Evolutionary conservation across 1,139 yeast genomes (phyloP).

Genomic region (Saccharomyces hybrid): DNA sequence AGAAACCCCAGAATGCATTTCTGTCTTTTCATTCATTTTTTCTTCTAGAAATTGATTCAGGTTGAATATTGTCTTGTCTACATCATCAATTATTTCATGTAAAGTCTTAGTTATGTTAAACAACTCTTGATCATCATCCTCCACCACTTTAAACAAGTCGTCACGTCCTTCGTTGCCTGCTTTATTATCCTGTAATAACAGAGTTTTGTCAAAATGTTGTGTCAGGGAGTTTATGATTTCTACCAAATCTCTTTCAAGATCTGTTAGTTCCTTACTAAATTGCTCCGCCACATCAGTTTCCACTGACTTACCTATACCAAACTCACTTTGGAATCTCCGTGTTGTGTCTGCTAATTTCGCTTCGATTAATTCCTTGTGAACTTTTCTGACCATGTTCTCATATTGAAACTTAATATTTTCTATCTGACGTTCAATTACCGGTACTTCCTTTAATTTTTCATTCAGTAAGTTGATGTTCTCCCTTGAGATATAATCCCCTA

Average conservation of each 20-base stretch:
- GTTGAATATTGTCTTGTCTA: conserved; percentile 27
- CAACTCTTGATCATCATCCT: conserved; percentile 35
- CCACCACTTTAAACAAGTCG: conserved; percentile 36
- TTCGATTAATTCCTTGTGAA: conserved; percentile 19
- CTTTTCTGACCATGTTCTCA: conserved; percentile 23
- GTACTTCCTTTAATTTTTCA: conserved; percentile 27
- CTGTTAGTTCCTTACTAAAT: conserved; percentile 35
- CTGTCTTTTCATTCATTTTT: conserved; percentile 14
- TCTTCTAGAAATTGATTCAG: conserved; percentile 19
- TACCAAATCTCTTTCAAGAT: conserved; percentile 65
- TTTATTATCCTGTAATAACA: conserved; percentile 25
- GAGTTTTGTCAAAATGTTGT: conserved; percentile 74
- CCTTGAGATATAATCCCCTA: conserved; percentile 41
- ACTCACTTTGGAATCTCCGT: conserved; percentile 11
- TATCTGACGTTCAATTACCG: conserved; percentile 28
- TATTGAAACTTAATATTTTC: conserved; percentile 22
- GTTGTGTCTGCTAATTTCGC: conserved; percentile 19
- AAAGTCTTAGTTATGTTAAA: conserved; percentile 33
- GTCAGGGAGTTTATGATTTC: conserved; percentile 63
- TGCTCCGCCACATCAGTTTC: conserved; percentile 15
- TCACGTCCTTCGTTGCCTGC: conserved; percentile 23
- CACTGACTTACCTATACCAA: conserved; percentile 12
- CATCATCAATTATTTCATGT: conserved; percentile 29
- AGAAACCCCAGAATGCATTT: conserved; percentile 22
- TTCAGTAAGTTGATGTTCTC: conserved; percentile 34